Conservation (phyloP, 768 basidiomycete species). For the Rhodotorula graminis region DNA sequence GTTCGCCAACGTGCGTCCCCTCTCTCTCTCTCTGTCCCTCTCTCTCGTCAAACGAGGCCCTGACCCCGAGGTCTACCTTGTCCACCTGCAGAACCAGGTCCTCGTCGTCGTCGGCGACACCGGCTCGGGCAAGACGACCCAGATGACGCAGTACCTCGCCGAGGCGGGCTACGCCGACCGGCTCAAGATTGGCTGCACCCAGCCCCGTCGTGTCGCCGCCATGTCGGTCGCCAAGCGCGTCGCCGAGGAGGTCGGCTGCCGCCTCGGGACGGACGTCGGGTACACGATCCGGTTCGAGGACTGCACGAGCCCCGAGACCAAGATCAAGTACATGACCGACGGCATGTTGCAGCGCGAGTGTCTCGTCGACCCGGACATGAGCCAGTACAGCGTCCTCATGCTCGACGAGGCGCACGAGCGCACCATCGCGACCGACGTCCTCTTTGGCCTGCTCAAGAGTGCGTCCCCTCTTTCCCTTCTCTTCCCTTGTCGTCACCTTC, state of each 20-base stretch:
- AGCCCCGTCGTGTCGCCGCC: conserved; percentile 95
- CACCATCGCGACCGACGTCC: conserved; percentile 94
- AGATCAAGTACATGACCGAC: conserved; percentile 97
- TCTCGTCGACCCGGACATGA: conserved; percentile 87
- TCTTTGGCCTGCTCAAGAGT: conserved; percentile 99
- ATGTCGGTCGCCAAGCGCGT: conserved; percentile 99
- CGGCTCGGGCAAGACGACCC: conserved; percentile 97
- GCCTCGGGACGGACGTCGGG: conserved; percentile 95
- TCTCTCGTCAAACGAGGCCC: not conserved
- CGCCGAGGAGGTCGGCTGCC: conserved; percentile 95
- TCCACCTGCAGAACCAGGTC: conserved; percentile 66
- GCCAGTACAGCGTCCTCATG: conserved; percentile 83
- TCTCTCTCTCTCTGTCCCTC: not conserved
- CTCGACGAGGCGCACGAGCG: conserved; percentile 97
- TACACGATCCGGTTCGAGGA: conserved; percentile 99
- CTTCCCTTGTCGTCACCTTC: not conserved
- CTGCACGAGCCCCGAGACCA: conserved; percentile 97
- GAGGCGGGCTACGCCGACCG: conserved; percentile 91
- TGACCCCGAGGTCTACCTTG: not conserved
- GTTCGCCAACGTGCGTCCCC: conserved; percentile 68
- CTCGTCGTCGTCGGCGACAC: conserved; percentile 98
- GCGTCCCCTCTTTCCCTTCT: conserved; percentile 46
- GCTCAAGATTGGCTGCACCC: conserved; percentile 87
- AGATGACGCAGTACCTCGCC: conserved; percentile 94
- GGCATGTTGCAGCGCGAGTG: conserved; percentile 97